phyloP scores from a whole-genome alignment of 306 rosid genomes.

The Quercus cerris region DNA sequence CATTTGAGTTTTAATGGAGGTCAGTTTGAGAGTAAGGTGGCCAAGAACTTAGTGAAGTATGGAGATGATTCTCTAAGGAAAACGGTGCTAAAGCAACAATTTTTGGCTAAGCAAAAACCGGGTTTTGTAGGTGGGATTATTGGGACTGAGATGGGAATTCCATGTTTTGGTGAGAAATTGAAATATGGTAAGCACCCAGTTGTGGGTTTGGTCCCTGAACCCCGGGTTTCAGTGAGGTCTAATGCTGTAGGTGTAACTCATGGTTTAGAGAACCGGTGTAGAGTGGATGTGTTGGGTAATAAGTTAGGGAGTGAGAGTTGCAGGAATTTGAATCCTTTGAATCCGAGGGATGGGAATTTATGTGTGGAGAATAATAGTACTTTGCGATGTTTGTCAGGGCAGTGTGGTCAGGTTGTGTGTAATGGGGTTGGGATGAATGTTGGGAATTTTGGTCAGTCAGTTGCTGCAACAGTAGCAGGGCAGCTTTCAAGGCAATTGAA shows the following conservation, averaged over 20 bases:
- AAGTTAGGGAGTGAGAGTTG: not conserved
- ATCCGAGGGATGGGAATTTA: constrained; percentile 23
- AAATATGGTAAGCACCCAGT: not conserved
- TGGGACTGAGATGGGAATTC: not conserved
- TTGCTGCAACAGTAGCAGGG: not conserved
- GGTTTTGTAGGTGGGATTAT: not conserved
- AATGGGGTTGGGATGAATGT: constrained; percentile 3
- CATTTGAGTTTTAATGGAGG: not conserved
- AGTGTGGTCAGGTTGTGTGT: not conserved
- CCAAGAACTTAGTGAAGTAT: not conserved
- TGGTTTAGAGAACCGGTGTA: not conserved
- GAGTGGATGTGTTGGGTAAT: not conserved
- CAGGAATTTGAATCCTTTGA: constrained; percentile 8
- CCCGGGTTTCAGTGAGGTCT: not conserved
- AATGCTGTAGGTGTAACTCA: not conserved
- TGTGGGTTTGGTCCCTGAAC: not conserved
- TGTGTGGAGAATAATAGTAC: not conserved
- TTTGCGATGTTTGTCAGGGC: not conserved
- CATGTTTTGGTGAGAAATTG: not conserved
- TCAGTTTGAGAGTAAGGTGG: not conserved
- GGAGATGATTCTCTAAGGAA: constrained; percentile 15
- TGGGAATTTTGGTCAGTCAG: not conserved
- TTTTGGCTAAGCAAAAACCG: constrained; percentile 16
- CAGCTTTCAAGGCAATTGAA: not conserved
- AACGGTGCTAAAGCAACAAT: constrained; percentile 8